These are phyloP conservation scores for Hericium erinaceus DNA, from an alignment of 768 basidiomycete genomes.

Conservation along the genomic window DNA sequence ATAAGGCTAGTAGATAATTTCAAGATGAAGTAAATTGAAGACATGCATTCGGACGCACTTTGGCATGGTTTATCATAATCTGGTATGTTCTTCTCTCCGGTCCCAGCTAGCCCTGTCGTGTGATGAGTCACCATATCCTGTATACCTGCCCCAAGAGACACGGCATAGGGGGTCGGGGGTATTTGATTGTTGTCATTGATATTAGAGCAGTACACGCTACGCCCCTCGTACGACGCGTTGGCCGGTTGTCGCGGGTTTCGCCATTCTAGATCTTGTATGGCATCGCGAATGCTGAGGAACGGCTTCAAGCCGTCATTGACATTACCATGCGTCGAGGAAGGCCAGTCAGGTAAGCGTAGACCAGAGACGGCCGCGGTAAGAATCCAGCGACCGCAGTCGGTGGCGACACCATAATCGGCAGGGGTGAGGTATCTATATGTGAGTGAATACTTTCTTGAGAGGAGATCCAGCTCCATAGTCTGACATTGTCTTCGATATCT, in stretches of 20 bases:
- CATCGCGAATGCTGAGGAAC: background rate
- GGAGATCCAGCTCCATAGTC: background rate
- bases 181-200: background rate
- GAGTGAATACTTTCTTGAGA: background rate
- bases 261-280: background rate
- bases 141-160: background rate
- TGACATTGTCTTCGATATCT: background rate
- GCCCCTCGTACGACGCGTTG: background rate
- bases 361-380: background rate
- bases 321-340: background rate
- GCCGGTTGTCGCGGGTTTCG: background rate
- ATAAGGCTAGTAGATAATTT: too few species aligned
- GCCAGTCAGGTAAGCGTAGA: background rate
- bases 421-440: background rate
- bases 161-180: background rate
- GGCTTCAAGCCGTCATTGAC: background rate
- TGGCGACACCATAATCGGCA: background rate
- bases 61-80: background rate
- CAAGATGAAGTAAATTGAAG: too few species aligned
- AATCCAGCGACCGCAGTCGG: background rate
- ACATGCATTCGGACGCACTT: background rate
- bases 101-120: background rate
- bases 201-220: background rate
- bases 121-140: background rate
- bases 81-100: background rate